phyloP scores from a whole-genome alignment of 2,329 filamentous ascomycete genomes.

The Stagonosporopsis cucurbitacearum region DNA sequence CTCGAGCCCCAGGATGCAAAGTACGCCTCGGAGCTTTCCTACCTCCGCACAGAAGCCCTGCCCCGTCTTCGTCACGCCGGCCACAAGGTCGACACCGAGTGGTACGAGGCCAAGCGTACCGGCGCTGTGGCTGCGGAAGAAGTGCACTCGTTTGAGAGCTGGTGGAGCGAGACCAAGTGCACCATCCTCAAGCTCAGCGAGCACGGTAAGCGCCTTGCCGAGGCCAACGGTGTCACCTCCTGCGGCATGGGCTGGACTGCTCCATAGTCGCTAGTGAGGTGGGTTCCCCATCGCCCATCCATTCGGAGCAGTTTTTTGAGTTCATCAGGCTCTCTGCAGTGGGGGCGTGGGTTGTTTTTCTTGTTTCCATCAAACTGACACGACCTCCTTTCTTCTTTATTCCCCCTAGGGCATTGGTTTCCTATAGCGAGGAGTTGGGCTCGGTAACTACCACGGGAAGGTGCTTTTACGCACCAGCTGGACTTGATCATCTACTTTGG shows the following conservation, averaged over 20 bases:
- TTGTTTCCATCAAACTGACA: conserved; percentile 12
- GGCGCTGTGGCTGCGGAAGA: conserved; percentile 26
- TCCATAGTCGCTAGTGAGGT: conserved; percentile 43
- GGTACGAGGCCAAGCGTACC: conserved; percentile 39
- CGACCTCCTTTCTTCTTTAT: not conserved
- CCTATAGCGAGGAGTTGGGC: conserved; percentile 34
- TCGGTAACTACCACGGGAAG: conserved; percentile 22
- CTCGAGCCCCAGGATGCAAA: conserved; percentile 44
- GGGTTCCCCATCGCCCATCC: conserved; percentile 17
- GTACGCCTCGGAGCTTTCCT: conserved; percentile 45
- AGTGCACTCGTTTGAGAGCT: conserved; percentile 46
- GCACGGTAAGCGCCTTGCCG: conserved; percentile 36
- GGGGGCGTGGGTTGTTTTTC: conserved; percentile 12
- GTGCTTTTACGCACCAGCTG: conserved; percentile 25
- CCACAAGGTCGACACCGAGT: conserved; percentile 46
- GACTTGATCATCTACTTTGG: conserved; percentile 18
- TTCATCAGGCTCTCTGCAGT: conserved; percentile 3
- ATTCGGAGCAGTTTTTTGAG: conserved; percentile 17
- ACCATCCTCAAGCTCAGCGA: conserved; percentile 43
- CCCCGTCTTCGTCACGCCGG: conserved; percentile 52
- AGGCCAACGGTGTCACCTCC: conserved; percentile 30
- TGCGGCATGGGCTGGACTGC: conserved; percentile 47
- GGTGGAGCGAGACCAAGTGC: conserved; percentile 49
- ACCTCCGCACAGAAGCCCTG: conserved; percentile 50
- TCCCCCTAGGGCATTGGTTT: conserved; percentile 17